Evolutionary conservation across 75 land plant species (phyloP), one percentile per base, ranked within the genome.

Genomic region (Adiantum capillusveneris): DNA sequence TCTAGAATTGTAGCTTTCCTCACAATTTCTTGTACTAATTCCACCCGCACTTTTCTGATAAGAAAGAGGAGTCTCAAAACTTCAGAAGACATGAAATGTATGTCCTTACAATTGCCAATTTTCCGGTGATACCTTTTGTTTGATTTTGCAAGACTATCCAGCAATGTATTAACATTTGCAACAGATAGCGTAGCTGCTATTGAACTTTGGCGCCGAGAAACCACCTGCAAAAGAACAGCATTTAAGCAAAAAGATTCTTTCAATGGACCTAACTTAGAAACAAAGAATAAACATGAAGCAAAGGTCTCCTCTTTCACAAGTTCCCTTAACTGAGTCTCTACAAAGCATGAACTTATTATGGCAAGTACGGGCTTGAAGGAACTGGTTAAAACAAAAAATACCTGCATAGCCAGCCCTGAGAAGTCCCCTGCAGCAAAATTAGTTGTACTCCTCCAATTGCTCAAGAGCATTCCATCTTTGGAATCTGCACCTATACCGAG

Each of bases 381-480:
- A 39, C 34, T 39, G 18, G 1, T 11, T 22, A 54, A 25, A 64
- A n/a, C n/a, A n/a, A 3, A 29, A 57, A 56, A 29, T 20, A 66
- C 69, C 69, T 66, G 36, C 29, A 31, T 57, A 7, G 69, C 69
- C 24, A 66, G 27, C 16, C 30, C 36, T 29, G 69, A 26, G 44
- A 66, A 59, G 48, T 66, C 62, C 1, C 69, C 69, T 16, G 36
- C 62, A 17, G 69, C 69, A 46, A 41, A 46, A 58, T 31, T 48
- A 1, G 31, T 19, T 7, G 52, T 24, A 27, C 37, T 45, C 41
- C 30, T 58, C 69, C 69, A 66, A 24, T 28, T 45, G 21, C 37
- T 30, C 39, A 66, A 39, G 13, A 43, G 62, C 2, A 44, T 18
- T 14, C 62, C 69, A 48, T 66, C 69, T 20, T 21, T 59, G 30